Percentiles rank a stretch among this genome's conserved stretches.
These are phyloP conservation scores for Phaeosphaeria sp. DNA, from an alignment of 2,329 filamentous ascomycete genomes.

Conservation along the genomic window DNA sequence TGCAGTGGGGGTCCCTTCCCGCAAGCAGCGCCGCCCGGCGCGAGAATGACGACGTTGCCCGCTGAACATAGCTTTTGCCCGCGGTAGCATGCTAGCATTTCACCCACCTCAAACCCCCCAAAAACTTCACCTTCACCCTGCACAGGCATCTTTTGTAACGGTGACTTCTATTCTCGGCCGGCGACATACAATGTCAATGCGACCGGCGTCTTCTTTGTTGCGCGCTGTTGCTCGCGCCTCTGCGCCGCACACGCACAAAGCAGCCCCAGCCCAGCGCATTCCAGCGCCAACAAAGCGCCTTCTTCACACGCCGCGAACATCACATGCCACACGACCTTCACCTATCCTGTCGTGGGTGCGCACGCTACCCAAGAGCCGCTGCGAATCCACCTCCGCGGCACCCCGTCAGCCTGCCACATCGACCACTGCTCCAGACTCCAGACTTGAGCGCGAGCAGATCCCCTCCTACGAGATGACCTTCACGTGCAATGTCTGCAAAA, in stretches of 20 bases:
- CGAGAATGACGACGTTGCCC: constrained; percentile 2
- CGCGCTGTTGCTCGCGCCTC: constrained; percentile 28
- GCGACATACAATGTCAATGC: constrained; percentile 26
- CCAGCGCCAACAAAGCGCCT: constrained; percentile 31
- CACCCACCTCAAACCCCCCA: background rate
- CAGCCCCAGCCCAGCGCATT: constrained; percentile 27
- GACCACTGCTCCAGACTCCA: constrained; percentile 41
- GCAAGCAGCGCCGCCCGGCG: constrained; percentile 11
- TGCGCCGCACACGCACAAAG: constrained; percentile 19
- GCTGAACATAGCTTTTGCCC: background rate
- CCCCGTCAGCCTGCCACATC: constrained; percentile 29
- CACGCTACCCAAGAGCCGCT: constrained; percentile 23
- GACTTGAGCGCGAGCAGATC: constrained; percentile 47
- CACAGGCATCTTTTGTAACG: background rate
- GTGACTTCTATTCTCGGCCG: background rate
- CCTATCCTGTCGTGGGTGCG: constrained; percentile 14
- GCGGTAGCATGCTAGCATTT: background rate
- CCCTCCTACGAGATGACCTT: constrained; percentile 89
- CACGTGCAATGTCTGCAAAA: constrained; percentile 85
- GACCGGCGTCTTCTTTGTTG: constrained; percentile 26
- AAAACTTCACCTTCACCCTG: background rate
- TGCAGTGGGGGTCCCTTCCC: constrained; percentile 7
- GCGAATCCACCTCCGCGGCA: constrained; percentile 32
- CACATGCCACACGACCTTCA: constrained; percentile 23
- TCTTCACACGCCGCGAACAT: constrained; percentile 39